These are phyloP conservation scores for Trichosporon sp. DNA, from an alignment of 1,284 basidiomycete species.

Conservation along the genomic window DNA sequence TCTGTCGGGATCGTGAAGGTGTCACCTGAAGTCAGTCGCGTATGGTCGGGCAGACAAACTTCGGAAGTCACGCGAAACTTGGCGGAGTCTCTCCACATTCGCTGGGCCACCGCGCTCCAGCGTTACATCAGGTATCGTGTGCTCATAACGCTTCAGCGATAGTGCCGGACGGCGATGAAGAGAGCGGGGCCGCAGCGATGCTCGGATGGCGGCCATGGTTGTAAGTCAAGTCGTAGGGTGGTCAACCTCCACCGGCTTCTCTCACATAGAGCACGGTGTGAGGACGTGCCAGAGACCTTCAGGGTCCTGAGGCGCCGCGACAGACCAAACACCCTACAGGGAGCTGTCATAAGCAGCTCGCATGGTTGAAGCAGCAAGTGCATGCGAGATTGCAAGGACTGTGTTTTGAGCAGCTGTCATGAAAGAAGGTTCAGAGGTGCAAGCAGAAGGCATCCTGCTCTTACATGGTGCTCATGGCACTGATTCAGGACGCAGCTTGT, in stretches of 20 bases:
- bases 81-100: conserved; percentile 39
- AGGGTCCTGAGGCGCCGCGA: too few species aligned
- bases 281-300: too few species aligned
- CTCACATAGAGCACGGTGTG: too few species aligned
- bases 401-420: too few species aligned
- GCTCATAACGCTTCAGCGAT: not conserved
- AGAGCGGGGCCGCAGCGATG: not conserved
- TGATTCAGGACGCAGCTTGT: too few species aligned
- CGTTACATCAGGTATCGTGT: conserved; percentile 21
- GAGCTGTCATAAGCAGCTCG: too few species aligned
- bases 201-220: not conserved
- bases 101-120: conserved; percentile 35
- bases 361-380: too few species aligned
- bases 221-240: not conserved
- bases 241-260: not conserved
- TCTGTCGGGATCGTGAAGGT: conserved; percentile 52
- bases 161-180: not conserved
- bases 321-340: too few species aligned
- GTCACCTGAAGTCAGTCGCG: conserved; percentile 38
- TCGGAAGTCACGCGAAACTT: conserved; percentile 46
- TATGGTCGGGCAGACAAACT: conserved; percentile 28
- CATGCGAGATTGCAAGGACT: too few species aligned
- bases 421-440: too few species aligned
- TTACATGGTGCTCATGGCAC: too few species aligned
- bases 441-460: too few species aligned